These are phyloP conservation scores for Candida koratica DNA, from an alignment of 805 yeast species.

Conservation along the genomic window DNA sequence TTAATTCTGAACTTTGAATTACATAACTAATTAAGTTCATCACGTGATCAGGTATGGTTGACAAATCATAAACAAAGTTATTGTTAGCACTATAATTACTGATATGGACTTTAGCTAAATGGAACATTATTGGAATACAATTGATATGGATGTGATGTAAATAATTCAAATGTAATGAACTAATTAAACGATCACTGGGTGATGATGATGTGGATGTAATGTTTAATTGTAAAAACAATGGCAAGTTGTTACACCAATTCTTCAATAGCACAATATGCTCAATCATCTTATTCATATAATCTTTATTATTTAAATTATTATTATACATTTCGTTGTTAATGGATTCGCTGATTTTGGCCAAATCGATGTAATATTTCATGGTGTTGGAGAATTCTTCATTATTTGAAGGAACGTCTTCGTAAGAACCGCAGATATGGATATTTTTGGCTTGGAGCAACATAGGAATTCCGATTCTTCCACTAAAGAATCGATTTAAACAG, in stretches of 20 bases:
- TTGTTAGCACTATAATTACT: slow-evolving; percentile 8
- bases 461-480: slow-evolving; percentile 25
- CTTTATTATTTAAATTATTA: slow-evolving; percentile 16
- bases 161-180: slow-evolving; percentile 26
- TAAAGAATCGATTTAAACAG: slow-evolving; percentile 24
- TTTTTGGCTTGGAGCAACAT: slow-evolving; percentile 19
- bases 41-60: slow-evolving; percentile 20
- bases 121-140: slow-evolving; percentile 23
- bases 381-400: slow-evolving; percentile 14
- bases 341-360: slow-evolving; percentile 24
- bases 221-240: slow-evolving; percentile 17
- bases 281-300: slow-evolving; percentile 17
- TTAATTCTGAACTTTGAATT: slow-evolving; percentile 20
- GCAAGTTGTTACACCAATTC: slow-evolving; percentile 22
- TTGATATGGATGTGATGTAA: slow-evolving; percentile 26
- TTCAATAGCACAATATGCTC: slow-evolving; percentile 16
- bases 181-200: slow-evolving; percentile 18
- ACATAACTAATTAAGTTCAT: slow-evolving; percentile 16
- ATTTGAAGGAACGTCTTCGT: slow-evolving; percentile 8
- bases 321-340: slow-evolving; percentile 21
- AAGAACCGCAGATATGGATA: slow-evolving; percentile 12
- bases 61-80: slow-evolving; percentile 1
- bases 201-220: slow-evolving; percentile 11
- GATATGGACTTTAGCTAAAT: slow-evolving; percentile 20
- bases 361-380: slow-evolving; percentile 19